Evolutionary conservation across 306 rosid genomes (phyloP).

Genomic region (Amphicarpaea edgeworthii): DNA sequence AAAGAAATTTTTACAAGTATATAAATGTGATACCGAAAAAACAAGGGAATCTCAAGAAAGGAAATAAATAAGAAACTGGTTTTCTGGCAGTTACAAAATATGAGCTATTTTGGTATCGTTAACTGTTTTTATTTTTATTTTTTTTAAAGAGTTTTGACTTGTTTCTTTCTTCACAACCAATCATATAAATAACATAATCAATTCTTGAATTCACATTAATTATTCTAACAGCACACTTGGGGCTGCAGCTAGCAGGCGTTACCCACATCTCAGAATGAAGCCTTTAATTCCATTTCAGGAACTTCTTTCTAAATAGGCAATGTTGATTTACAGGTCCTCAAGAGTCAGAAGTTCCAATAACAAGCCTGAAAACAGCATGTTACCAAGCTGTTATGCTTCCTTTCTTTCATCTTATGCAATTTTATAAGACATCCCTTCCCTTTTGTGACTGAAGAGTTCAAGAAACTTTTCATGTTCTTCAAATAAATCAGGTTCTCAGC

Average conservation of each 20-base stretch:
- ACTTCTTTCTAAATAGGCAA: slow-evolving; percentile 57
- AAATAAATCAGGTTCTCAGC: slow-evolving; percentile 23
- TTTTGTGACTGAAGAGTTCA: slow-evolving; percentile 5
- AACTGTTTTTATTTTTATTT: too few species aligned
- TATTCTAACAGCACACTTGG: too few species aligned
- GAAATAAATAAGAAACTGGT: background rate
- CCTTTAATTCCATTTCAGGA: slow-evolving; percentile 57
- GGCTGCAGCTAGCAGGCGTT: slow-evolving; percentile 46
- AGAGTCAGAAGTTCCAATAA: slow-evolving; percentile 12
- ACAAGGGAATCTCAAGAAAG: background rate
- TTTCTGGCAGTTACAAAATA: too few species aligned
- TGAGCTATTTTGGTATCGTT: too few species aligned
- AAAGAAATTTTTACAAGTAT: too few species aligned
- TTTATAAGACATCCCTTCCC: slow-evolving; percentile 39
- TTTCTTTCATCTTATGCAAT: slow-evolving; percentile 47
- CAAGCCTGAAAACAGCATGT: slow-evolving; percentile 22
- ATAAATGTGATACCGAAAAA: too few species aligned
- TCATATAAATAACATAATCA: too few species aligned
- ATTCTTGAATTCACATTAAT: too few species aligned
- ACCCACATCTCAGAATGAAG: slow-evolving; percentile 41
- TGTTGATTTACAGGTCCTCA: slow-evolving; percentile 45
- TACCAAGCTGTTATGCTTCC: slow-evolving; percentile 26
- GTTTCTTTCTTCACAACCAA: too few species aligned
- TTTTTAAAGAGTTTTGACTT: too few species aligned
- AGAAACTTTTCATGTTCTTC: slow-evolving; percentile 23